Evolutionary conservation across 2,329 filamentous ascomycete genomes (phyloP).

Genomic region (Hypocreales sp.): DNA sequence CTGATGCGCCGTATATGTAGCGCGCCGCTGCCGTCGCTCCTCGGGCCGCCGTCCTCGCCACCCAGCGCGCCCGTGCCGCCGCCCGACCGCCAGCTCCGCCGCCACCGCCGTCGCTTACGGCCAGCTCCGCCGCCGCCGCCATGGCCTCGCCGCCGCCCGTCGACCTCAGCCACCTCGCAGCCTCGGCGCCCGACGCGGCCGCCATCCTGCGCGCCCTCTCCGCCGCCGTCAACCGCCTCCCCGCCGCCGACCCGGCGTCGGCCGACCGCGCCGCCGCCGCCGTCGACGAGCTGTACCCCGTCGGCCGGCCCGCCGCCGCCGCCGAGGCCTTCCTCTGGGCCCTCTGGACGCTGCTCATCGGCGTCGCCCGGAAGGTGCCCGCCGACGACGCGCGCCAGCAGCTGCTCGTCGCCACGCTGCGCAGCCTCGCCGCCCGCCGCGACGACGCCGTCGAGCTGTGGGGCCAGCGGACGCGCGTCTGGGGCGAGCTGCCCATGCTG

Average conservation of each 20-base stretch:
- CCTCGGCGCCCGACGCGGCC: slow-evolving; percentile 4
- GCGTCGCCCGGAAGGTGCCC: slow-evolving; percentile 10
- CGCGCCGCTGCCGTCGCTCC: no score
- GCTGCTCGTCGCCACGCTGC: slow-evolving; percentile 9
- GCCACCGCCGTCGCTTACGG: no score
- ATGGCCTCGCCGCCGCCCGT: neutral
- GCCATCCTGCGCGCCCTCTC: slow-evolving; percentile 10
- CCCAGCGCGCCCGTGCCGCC: no score
- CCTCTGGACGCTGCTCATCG: slow-evolving; percentile 12
- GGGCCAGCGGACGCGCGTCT: slow-evolving; percentile 10
- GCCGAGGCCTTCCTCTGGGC: slow-evolving; percentile 13
- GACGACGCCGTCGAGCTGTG: slow-evolving; percentile 12
- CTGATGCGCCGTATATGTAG: no score
- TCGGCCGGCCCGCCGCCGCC: slow-evolving; percentile 4
- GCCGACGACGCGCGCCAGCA: slow-evolving; percentile 10
- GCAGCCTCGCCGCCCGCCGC: slow-evolving; percentile 8
- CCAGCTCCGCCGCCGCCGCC: neutral
- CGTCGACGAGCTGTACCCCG: slow-evolving; percentile 11
- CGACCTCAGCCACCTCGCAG: slow-evolving; percentile 2
- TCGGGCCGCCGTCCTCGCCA: no score
- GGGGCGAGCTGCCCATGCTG: slow-evolving; percentile 15
- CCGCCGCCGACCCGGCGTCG: slow-evolving; percentile 3
- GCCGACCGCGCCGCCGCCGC: slow-evolving; percentile 8
- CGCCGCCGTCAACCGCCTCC: slow-evolving; percentile 8
- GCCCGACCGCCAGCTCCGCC: no score